Percentiles rank a stretch among this genome's conserved stretches.
Conservation (phyloP, 768 basidiomycete genomes). For the Agaricus bisporus region DNA sequence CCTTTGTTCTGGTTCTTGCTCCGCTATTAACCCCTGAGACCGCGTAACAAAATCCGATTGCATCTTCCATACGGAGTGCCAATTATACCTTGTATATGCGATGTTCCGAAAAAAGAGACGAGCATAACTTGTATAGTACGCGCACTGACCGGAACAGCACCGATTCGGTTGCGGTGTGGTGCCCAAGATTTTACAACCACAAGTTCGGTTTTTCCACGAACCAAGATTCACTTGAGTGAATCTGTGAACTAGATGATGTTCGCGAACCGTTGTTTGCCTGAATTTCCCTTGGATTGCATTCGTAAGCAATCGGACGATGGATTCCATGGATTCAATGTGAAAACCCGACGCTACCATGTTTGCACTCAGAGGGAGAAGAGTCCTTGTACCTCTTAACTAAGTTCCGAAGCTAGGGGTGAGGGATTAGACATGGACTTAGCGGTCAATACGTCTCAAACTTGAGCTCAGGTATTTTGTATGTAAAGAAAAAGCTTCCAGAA, state of each 20-base stretch:
- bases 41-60: slow-evolving; percentile 1
- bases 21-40: slow-evolving; percentile 4
- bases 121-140: not conserved
- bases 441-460: not conserved
- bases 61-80: slow-evolving; percentile 1
- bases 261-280: too few species aligned
- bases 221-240: not conserved
- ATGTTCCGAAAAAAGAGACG: too few species aligned
- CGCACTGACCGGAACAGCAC: slow-evolving; percentile 2
- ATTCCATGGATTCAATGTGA: not conserved
- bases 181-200: not conserved
- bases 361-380: not conserved
- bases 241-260: not conserved
- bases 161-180: not conserved
- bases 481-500: not conserved
- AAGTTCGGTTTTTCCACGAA: not conserved
- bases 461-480: slow-evolving; percentile 1
- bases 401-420: too few species aligned
- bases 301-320: not conserved
- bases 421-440: not conserved
- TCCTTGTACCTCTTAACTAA: too few species aligned
- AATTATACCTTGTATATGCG: not conserved
- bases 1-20: not conserved
- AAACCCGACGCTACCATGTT: not conserved
- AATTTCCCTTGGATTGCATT: not conserved